These are phyloP conservation scores for Fulvia fulva DNA, from an alignment of 2,329 filamentous ascomycete genomes.

Conservation along the genomic window DNA sequence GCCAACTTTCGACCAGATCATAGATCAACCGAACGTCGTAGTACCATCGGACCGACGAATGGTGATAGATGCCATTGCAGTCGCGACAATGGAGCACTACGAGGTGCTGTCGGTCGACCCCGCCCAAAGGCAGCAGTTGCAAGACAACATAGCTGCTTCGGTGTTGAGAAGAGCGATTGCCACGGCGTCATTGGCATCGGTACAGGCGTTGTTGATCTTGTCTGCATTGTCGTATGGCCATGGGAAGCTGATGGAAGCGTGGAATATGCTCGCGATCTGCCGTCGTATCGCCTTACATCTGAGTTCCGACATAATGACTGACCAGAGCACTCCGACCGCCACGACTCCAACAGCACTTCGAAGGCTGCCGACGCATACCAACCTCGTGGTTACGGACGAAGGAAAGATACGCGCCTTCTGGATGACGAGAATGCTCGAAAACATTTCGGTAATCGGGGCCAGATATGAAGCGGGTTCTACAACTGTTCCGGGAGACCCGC, in stretches of 20 bases:
- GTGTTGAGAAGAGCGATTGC: conserved; percentile 1
- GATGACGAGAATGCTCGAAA: conserved; percentile 38
- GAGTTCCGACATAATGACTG: neutral
- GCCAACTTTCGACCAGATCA: conserved; percentile 21
- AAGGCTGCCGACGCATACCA: conserved; percentile 8
- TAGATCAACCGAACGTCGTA: conserved; percentile 14
- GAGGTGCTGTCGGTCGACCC: neutral
- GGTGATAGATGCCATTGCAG: conserved; percentile 6
- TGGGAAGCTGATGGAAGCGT: conserved; percentile 32
- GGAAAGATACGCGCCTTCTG: conserved; percentile 37
- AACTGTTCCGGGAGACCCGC: conserved; percentile 27
- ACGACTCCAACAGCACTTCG: conserved; percentile 7
- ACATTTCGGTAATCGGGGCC: conserved; percentile 33
- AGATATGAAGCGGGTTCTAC: conserved; percentile 15
- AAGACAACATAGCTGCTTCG: neutral
- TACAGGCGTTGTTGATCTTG: conserved; percentile 34
- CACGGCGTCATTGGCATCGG: conserved; percentile 26
- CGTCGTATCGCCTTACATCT: conserved; percentile 14
- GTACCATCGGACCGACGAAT: neutral
- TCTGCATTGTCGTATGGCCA: conserved; percentile 31
- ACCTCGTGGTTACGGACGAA: conserved; percentile 33
- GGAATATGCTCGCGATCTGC: conserved; percentile 34
- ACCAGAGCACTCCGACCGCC: neutral
- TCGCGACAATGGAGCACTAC: neutral
- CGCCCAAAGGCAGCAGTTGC: neutral